These are phyloP conservation scores for Spironucleus salmonicida DNA, from an alignment of 208 protist genomes.

Conservation along the genomic window DNA sequence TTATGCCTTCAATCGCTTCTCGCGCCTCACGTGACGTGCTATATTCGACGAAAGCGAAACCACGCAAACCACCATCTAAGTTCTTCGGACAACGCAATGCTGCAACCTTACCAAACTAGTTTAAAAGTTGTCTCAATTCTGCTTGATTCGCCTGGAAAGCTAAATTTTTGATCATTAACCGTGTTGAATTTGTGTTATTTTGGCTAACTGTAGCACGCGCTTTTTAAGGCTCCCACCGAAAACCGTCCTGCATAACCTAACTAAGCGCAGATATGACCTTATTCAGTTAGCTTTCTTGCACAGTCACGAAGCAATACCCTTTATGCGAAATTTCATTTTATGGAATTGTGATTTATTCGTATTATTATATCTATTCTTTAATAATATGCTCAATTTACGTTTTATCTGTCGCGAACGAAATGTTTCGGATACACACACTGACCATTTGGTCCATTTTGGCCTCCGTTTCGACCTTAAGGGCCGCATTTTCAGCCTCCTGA, in stretches of 20 bases:
- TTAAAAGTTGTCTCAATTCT: conserved; percentile 36
- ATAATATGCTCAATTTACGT: no score
- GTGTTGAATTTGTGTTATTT: conserved; percentile 5
- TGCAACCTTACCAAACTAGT: conserved; percentile 17
- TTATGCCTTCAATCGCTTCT: background rate
- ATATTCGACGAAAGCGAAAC: conserved; percentile 41
- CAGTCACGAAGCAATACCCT: conserved; percentile 2
- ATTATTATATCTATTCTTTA: no score
- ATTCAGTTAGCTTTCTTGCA: background rate
- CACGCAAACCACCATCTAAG: conserved; percentile 18
- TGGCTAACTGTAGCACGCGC: background rate
- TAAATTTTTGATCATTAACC: conserved; percentile 38
- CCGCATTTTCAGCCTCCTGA: background rate
- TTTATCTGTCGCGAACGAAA: no score
- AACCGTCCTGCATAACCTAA: background rate
- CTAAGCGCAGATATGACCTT: background rate
- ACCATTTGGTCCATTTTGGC: no score
- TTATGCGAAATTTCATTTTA: conserved; percentile 13
- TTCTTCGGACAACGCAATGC: conserved; percentile 38
- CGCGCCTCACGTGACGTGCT: conserved; percentile 32
- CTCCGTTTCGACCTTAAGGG: background rate
- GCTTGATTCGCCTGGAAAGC: conserved; percentile 35
- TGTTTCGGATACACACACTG: no score
- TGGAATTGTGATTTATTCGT: background rate
- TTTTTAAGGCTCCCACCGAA: background rate